Evolutionary conservation across 129 eudicot genomes (phyloP).

Genomic region (Saposhnikovia divaricata): DNA sequence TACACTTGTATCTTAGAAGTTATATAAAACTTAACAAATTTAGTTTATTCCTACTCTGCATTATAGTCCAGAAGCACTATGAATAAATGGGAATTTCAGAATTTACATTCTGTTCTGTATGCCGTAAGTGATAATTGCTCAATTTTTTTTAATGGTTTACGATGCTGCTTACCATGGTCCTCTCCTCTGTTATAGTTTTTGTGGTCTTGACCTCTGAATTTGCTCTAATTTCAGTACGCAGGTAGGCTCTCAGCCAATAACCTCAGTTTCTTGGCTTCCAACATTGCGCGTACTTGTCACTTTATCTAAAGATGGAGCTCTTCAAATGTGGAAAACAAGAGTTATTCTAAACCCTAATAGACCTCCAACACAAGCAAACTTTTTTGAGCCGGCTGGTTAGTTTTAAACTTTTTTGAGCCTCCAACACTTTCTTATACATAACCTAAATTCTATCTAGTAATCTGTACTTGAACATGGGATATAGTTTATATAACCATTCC

Average conservation of each 20-base stretch:
- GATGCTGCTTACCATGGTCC: background rate
- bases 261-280: constrained; percentile 88
- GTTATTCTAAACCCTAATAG: constrained; percentile 54
- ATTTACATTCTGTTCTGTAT: background rate
- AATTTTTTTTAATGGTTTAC: background rate
- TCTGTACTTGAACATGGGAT: no score
- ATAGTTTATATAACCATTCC: no score
- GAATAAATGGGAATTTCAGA: background rate
- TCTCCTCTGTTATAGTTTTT: background rate
- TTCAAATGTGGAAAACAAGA: constrained; percentile 95
- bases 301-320: constrained; percentile 85
- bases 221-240: constrained; percentile 58
- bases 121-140: background rate
- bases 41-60: background rate
- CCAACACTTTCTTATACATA: no score
- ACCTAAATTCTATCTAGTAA: no score
- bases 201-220: constrained; percentile 9
- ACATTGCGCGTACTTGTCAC: constrained; percentile 73
- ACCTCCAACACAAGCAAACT: constrained; percentile 85
- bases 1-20: background rate
- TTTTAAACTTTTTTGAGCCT: background rate
- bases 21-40: background rate
- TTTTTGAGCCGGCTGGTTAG: constrained; percentile 98
- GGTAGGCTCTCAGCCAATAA: constrained; percentile 97
- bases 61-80: background rate